Conservation (phyloP, 768 basidiomycete species). For the Suillus hirtellus region DNA sequence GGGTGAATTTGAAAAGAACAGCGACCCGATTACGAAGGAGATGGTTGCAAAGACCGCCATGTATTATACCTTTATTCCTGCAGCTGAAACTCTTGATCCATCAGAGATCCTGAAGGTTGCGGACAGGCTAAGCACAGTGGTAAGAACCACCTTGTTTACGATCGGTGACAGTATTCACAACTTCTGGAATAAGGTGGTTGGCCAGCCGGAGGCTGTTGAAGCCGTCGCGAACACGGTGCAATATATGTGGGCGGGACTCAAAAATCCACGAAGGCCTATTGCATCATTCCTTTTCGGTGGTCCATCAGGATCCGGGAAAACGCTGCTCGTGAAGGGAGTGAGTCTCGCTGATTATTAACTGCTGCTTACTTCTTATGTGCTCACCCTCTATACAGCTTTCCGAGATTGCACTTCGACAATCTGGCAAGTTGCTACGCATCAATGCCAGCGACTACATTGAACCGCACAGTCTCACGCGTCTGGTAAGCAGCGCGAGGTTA, state of each 20-base stretch:
- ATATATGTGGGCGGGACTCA: constrained; percentile 44
- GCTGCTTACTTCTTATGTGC: background rate
- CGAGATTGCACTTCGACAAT: constrained; percentile 43
- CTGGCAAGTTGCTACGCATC: constrained; percentile 41
- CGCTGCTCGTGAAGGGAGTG: constrained; percentile 41
- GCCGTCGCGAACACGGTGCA: constrained; percentile 49
- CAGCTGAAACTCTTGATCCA: constrained; percentile 5
- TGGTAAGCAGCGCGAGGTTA: constrained; percentile 17
- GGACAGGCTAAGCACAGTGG: constrained; percentile 6
- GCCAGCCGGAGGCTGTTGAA: constrained; percentile 44
- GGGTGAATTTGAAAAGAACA: background rate
- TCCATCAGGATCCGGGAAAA: constrained; percentile 40
- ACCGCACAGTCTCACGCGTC: constrained; percentile 42
- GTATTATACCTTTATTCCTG: constrained; percentile 14
- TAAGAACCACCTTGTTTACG: background rate
- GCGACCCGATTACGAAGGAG: background rate
- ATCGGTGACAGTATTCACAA: background rate
- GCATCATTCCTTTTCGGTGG: constrained; percentile 47
- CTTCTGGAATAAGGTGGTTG: constrained; percentile 10
- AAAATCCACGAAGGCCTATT: constrained; percentile 43
- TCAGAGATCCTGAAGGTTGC: constrained; percentile 3
- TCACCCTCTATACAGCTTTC: constrained; percentile 30
- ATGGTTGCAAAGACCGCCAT: constrained; percentile 11
- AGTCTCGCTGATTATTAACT: background rate
- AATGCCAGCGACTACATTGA: constrained; percentile 47